Evolutionary conservation across 805 yeast species (phyloP).

Genomic region (Pichia nakasei): DNA sequence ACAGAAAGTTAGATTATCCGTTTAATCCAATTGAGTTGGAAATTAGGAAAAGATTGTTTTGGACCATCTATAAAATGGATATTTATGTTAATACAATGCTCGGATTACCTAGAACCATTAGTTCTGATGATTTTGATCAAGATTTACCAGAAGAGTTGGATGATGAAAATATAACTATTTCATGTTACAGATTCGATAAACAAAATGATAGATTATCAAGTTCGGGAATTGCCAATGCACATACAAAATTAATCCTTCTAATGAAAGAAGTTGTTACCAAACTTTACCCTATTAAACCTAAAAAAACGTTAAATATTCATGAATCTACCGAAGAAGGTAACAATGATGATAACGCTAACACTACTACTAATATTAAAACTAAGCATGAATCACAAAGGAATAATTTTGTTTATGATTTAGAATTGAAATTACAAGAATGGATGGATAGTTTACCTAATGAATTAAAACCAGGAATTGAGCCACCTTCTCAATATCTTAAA

Average conservation of each 20-base stretch:
- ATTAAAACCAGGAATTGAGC: slow-evolving; percentile 62
- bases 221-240: slow-evolving; percentile 76
- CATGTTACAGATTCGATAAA: slow-evolving; percentile 36
- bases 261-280: slow-evolving; percentile 63
- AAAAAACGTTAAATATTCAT: slow-evolving; percentile 11
- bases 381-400: slow-evolving; percentile 24
- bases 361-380: slow-evolving; percentile 6
- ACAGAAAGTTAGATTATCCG: slow-evolving; percentile 54
- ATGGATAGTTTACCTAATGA: slow-evolving; percentile 59
- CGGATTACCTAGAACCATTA: slow-evolving; percentile 73
- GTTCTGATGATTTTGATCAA: slow-evolving; percentile 78
- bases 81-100: slow-evolving; percentile 79
- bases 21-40: slow-evolving; percentile 76
- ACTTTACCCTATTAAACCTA: slow-evolving; percentile 62
- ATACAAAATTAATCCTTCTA: slow-evolving; percentile 64
- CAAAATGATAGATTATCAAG: slow-evolving; percentile 53
- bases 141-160: slow-evolving; percentile 78
- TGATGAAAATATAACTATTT: slow-evolving; percentile 73
- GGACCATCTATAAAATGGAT: slow-evolving; percentile 88
- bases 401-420: slow-evolving; percentile 49
- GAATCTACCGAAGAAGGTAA: neutral
- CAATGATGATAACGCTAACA: neutral
- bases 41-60: slow-evolving; percentile 74
- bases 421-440: slow-evolving; percentile 66
- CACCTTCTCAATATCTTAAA: slow-evolving; percentile 55